Base-by-base conservation (phyloP, 2,329 filamentous ascomycete genomes). In the Beauveria asiatica region DNA sequence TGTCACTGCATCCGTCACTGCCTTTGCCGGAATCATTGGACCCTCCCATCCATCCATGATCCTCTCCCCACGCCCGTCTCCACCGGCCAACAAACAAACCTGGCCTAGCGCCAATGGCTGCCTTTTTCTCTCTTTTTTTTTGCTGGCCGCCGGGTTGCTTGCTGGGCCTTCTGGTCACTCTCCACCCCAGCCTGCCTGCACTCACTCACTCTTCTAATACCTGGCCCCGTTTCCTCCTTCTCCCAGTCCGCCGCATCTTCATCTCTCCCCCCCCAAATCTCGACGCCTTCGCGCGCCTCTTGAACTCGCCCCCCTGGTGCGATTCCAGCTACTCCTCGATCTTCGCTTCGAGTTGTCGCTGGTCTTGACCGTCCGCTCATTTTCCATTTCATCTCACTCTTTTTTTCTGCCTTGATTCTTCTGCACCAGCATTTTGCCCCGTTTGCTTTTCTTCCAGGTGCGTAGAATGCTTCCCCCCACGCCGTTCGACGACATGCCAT, bases 331-430 rank as follows among this genome's bases (percentile, higher is more conserved):
- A 78, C 78, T 76, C 70, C 75, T 76, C 76, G 76, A 66, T 68
- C 16, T 37, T 5, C 33, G 72, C 71, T 57, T 62, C 66, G 72
- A 73, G 77, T 77, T 80, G 76, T 73, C 75, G 73, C 80, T 84
- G 82, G 81, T 80, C 74, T 82, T 74, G 79, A 70, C 81, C 80
- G 81, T 83, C 81, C 81, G 76, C 79, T 83, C 81, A 48, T 81
- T 75, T 75, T 74, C 65, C 66, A 65, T 66, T 70, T 72, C 68
- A 64, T 63, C 65, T 61, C 54, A 42, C 54, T 61, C 67, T 67
- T 66, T 66, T 62, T 62, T 65, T 66, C 51, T 62, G 61, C 61
- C 59, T 65, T 62, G 52, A 60, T 65, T 65, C 60, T 65, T 62
- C 63, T 65, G 64, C 61, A 46, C 56, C 48, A 63, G 62, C 62